Base-by-base conservation (phyloP, 2,329 filamentous ascomycete genomes). In the Arachnopeziza araneosa region DNA sequence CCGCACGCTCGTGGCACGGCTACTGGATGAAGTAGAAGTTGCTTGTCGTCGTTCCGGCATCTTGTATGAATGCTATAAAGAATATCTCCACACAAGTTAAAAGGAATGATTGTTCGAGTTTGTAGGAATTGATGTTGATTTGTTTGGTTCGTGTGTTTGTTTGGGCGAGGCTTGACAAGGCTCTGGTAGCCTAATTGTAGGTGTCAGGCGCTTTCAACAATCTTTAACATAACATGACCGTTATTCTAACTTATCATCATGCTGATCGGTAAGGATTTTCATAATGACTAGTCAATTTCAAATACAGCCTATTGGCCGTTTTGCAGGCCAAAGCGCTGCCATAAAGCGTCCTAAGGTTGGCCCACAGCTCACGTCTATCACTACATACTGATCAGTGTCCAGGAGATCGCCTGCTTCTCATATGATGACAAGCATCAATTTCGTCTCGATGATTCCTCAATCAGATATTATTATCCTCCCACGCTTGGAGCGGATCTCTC, bases 351-450 rank as follows among this genome's bases (percentile, higher is more conserved):
- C 91, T 22, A 90, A 83, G 77, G 89, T 89, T 75, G 68, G 75
- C 7, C 14, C 30, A 53, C 26, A 24, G 21, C 7, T 26, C 14
- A 26, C 21, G 4, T 23, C 22, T 9, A 52, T 22, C 9, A 4
- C 3, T 24, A 54, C 23, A 24, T 36, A 49, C 21, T 49, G 12
- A 48, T 22, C 19, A 17, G 23, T 48, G 55, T 50, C 52, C 60
- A 93, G 88, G 95, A 99, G 78, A 90, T 99, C 65, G 84, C 93
- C 3, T 91, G 83, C 75, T 99, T 98, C 76, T 98, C 93, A 9
- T 98, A 95, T 75, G 91, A 98, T 72, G 84, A 92, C 52, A 79
- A 92, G 26, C 95, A 93, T 72, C 75, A 84, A 57, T 92, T 92
- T 69, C 86, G 80, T 54, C 83, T 88, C 2, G 91, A 91, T 64